Base-by-base conservation (phyloP, 768 basidiomycete species). In the Lactifluus subvellereus region DNA sequence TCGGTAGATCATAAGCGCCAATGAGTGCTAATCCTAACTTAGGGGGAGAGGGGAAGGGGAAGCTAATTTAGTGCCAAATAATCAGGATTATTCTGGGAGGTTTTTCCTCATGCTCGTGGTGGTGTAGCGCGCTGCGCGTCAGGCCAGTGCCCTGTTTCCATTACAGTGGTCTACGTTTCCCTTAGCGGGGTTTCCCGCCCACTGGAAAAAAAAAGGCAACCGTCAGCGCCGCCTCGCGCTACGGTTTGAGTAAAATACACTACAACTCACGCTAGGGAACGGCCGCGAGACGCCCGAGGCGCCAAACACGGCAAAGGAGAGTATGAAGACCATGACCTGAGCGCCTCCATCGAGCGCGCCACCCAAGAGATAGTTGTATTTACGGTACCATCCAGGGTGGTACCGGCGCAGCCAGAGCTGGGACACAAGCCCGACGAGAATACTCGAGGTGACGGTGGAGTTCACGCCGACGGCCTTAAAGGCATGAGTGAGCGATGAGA, bases 291-390 rank as follows among this genome's bases (percentile, higher is more conserved):
- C 69, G 10, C 84, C 84, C 0, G 80, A 79, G 14, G 82, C 84
- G 18, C 86, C 85, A 66, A 83, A 84, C 27, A 86, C 83, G 2
- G 84, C 83, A 70, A 86, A 87, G 0, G 84, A 83, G 5, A 84
- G 74, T 43, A 87, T 75, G 69, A 85, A 84, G 35, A 83, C 77
- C 82, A 85, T 84, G 54, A 84, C 78, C 69, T 86, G 85, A 16
- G 83, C 81, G 9, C 86, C 85, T 32, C 85, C 85, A 68, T 86
- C 84, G 40, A 86, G 73, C 7, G 82, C 87, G 47, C 85, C 88
- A 33, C 84, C 84, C 4, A 88, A 72, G 43, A 86, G 81, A 68
- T 85, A 86, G 69, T 87, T 86, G 71, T 85, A 85, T 67, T 77
- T 76, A 68, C 81, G 80, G 72, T 85, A 89, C 86, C 86, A 89